phyloP scores from a whole-genome alignment of 768 basidiomycete species.

The Amanita phalloides region DNA sequence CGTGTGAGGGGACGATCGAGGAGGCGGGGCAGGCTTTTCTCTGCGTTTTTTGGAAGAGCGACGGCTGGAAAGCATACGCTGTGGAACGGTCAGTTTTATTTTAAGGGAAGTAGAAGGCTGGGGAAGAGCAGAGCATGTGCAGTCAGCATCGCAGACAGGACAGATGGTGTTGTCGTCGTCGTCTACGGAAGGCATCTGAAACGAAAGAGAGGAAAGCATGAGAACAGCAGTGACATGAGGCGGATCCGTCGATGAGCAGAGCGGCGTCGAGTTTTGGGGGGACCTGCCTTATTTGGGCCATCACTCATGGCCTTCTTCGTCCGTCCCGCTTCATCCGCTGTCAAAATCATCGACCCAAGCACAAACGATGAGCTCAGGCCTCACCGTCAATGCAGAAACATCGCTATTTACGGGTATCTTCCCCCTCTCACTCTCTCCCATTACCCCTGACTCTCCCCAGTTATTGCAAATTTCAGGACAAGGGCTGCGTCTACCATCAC shows the following conservation, averaged over 20 bases:
- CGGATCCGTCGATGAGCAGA: neutral
- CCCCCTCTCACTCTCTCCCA: neutral
- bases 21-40: neutral
- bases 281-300: neutral
- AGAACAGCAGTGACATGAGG: neutral
- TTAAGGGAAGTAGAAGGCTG: conserved; percentile 38
- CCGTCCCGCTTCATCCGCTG: conserved; percentile 51
- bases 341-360: conserved; percentile 39
- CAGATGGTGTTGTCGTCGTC: conserved; percentile 84
- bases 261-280: no score
- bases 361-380: conserved; percentile 34
- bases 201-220: neutral
- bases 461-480: conserved; percentile 77
- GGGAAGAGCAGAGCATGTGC: conserved; percentile 50
- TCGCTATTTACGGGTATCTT: conserved; percentile 79
- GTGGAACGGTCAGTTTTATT: conserved; percentile 64
- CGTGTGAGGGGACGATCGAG: conserved; percentile 7
- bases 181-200: conserved; percentile 16
- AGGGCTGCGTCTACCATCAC: conserved; percentile 79
- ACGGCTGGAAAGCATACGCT: conserved; percentile 37
- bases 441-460: conserved; percentile 23
- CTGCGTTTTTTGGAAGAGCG: conserved; percentile 3
- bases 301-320: conserved; percentile 57
- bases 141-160: conserved; percentile 85
- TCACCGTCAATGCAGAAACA: conserved; percentile 82